These are phyloP conservation scores for Anthracocystis walkeri DNA, from an alignment of 1,284 basidiomycete species.

Conservation along the genomic window DNA sequence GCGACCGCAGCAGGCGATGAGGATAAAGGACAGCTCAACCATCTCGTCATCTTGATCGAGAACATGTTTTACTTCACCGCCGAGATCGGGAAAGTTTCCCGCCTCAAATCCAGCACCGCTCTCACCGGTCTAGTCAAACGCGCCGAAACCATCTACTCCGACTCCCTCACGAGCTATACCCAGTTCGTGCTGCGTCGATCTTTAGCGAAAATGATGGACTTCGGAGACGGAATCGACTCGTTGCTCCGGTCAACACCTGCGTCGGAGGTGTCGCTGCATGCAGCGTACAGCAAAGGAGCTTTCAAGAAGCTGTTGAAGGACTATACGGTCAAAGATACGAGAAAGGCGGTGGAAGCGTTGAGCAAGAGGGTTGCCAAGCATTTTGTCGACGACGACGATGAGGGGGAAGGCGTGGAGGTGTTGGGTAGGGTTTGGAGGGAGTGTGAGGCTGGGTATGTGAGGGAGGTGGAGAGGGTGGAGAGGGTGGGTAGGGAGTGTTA, in stretches of 20 bases:
- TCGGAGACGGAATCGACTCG: constrained; percentile 90
- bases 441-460: constrained; percentile 49
- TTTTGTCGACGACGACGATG: constrained; percentile 77
- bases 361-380: constrained; percentile 95
- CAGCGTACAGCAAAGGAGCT: constrained; percentile 80
- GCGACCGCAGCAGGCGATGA: constrained; percentile 65
- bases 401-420: constrained; percentile 38
- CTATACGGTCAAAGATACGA: constrained; percentile 85
- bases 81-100: constrained; percentile 77
- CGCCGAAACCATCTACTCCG: constrained; percentile 86
- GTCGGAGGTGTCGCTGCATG: constrained; percentile 81
- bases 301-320: constrained; percentile 89
- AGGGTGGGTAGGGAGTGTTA: constrained; percentile 55
- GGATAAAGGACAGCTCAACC: constrained; percentile 95
- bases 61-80: constrained; percentile 94
- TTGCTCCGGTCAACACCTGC: constrained; percentile 84
- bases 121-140: constrained; percentile 78
- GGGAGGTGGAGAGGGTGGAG: constrained; percentile 43
- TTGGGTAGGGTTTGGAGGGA: constrained; percentile 44
- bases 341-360: constrained; percentile 83
- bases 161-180: constrained; percentile 86
- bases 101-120: constrained; percentile 40
- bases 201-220: constrained; percentile 90
- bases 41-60: constrained; percentile 94
- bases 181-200: constrained; percentile 87